These are phyloP conservation scores for Leishmania braziliensis DNA, from an alignment of 208 protist genomes.

Conservation along the genomic window DNA sequence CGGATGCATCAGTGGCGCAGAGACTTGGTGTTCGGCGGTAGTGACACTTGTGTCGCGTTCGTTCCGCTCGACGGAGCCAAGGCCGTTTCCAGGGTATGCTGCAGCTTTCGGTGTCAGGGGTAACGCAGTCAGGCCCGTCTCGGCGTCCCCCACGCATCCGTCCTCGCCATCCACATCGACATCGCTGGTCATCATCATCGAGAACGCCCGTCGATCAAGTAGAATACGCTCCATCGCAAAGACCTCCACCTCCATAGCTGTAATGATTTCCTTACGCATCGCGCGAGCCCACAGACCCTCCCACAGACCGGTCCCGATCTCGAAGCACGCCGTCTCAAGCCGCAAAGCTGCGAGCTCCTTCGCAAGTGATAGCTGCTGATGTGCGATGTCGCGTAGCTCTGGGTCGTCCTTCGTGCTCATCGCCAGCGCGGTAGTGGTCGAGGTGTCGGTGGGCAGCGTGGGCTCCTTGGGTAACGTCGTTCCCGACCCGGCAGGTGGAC, in stretches of 20 bases:
- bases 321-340: constrained; percentile 76
- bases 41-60: neutral
- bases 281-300: constrained; percentile 84
- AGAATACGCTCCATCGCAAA: constrained; percentile 75
- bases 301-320: constrained; percentile 64
- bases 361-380: constrained; percentile 73
- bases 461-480: constrained; percentile 16
- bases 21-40: neutral
- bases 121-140: neutral
- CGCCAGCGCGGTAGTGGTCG: constrained; percentile 16
- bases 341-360: constrained; percentile 75
- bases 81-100: neutral
- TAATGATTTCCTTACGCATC: constrained; percentile 81
- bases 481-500: constrained; percentile 5
- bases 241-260: constrained; percentile 55
- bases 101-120: no score
- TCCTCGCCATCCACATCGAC: constrained; percentile 3
- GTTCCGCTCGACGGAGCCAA: neutral
- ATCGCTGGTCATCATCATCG: constrained; percentile 22
- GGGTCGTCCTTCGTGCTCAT: constrained; percentile 45
- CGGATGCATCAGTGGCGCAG: neutral
- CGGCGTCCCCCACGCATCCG: neutral
- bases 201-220: constrained; percentile 46
- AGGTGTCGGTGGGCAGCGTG: constrained; percentile 19
- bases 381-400: constrained; percentile 69